These are phyloP conservation scores for Cordyceps pruinosa DNA, from an alignment of 2,329 filamentous ascomycete genomes.

Conservation along the genomic window DNA sequence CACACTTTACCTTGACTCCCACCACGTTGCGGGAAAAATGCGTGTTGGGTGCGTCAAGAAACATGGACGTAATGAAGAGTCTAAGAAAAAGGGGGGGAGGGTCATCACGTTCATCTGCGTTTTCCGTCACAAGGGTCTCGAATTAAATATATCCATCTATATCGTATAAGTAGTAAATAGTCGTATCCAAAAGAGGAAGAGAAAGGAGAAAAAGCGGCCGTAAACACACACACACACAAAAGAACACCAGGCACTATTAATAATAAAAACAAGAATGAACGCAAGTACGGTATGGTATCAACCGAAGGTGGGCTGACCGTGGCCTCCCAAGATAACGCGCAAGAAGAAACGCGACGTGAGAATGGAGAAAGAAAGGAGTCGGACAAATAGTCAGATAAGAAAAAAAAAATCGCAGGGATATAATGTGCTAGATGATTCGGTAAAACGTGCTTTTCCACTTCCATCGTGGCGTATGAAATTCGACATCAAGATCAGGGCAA, in stretches of 20 bases:
- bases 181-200: neutral
- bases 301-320: neutral
- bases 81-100: no score
- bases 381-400: neutral
- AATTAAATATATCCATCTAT: neutral
- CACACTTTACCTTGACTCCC: no score
- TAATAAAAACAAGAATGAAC: neutral
- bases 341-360: neutral
- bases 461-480: neutral
- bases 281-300: slow-evolving; percentile 3
- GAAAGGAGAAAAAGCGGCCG: neutral
- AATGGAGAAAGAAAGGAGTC: neutral
- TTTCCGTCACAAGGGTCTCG: neutral
- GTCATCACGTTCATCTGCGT: no score
- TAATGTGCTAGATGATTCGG: slow-evolving; percentile 4
- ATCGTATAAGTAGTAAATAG: neutral
- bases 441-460: neutral
- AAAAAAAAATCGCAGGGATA: neutral
- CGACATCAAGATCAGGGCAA: neutral
- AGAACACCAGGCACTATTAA: neutral
- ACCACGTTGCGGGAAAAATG: no score
- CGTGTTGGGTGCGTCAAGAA: no score
- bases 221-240: neutral
- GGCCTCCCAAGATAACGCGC: neutral
- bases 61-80: no score